Percentiles rank a stretch among this genome's conserved stretches.
Evolutionary conservation across 306 rosid genomes (phyloP).

Genomic region (Corylus avellana): DNA sequence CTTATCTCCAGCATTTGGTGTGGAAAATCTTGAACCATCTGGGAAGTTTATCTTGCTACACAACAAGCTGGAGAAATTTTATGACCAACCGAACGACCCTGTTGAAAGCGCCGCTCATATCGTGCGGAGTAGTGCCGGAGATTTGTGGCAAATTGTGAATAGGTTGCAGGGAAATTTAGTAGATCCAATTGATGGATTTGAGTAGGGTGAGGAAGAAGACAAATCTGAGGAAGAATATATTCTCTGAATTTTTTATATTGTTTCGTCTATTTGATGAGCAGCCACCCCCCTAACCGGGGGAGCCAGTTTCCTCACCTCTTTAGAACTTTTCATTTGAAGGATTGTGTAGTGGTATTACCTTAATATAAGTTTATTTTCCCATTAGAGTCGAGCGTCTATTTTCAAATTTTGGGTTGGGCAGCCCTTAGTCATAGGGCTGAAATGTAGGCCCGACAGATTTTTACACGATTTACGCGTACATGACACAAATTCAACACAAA

Average conservation of each 20-base stretch:
- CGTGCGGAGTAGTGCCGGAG: constrained; percentile 28
- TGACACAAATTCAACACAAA: too few relatives aligned
- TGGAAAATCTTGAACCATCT: constrained; percentile 55
- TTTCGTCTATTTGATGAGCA: background rate
- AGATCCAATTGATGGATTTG: constrained; percentile 27
- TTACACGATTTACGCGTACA: too few relatives aligned
- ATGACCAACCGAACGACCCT: constrained; percentile 14
- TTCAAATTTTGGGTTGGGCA: too few relatives aligned
- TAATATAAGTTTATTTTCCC: background rate
- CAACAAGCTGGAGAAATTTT: constrained; percentile 27
- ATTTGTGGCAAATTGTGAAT: constrained; percentile 38
- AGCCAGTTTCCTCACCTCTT: too few relatives aligned
- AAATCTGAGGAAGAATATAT: constrained; percentile 51
- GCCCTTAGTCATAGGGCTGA: too few relatives aligned
- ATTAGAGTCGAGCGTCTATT: too few relatives aligned
- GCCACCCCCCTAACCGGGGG: too few relatives aligned
- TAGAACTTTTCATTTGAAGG: too few relatives aligned
- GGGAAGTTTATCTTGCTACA: constrained; percentile 57
- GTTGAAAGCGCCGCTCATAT: background rate
- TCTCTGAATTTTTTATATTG: constrained; percentile 28
- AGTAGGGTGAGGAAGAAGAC: constrained; percentile 52
- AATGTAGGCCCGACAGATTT: too few relatives aligned
- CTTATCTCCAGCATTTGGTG: constrained; percentile 62
- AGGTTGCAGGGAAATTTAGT: constrained; percentile 37
- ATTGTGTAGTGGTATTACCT: background rate